Evolutionary conservation across 2,329 filamentous ascomycete species (phyloP).

Genomic region (Fusarium verticillioides): DNA sequence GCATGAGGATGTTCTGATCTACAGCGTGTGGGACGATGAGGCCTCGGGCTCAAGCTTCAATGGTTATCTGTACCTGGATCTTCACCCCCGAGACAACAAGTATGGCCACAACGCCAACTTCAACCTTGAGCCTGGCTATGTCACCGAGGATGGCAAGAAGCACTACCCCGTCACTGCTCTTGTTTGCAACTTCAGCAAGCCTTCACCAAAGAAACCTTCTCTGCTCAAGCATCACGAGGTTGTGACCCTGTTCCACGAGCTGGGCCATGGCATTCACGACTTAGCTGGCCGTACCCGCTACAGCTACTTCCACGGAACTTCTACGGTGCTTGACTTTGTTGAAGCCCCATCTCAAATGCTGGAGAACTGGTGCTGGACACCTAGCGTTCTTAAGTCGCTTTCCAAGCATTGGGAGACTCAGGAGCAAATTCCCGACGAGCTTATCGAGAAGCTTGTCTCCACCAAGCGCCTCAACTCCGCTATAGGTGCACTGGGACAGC

Average conservation of each 20-base stretch:
- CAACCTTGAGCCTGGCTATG: slow-evolving; percentile 78
- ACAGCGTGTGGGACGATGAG: slow-evolving; percentile 84
- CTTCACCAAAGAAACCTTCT: slow-evolving; percentile 78
- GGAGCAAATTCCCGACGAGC: slow-evolving; percentile 77
- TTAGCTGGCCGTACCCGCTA: slow-evolving; percentile 71
- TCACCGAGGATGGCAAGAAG: slow-evolving; percentile 73
- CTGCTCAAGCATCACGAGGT: slow-evolving; percentile 86
- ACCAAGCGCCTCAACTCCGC: slow-evolving; percentile 86
- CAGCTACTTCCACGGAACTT: slow-evolving; percentile 75
- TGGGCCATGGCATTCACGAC: slow-evolving; percentile 78
- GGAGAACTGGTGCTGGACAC: slow-evolving; percentile 81
- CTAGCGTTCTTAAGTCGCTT: slow-evolving; percentile 71
- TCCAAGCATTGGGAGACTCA: slow-evolving; percentile 79
- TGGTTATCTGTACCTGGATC: slow-evolving; percentile 84
- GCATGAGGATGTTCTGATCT: slow-evolving; percentile 86
- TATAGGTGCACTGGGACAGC: slow-evolving; percentile 79
- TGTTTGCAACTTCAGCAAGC: slow-evolving; percentile 88
- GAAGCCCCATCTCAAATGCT: slow-evolving; percentile 80
- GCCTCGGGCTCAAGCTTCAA: slow-evolving; percentile 77
- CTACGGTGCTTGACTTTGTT: slow-evolving; percentile 74
- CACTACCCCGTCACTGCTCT: slow-evolving; percentile 82
- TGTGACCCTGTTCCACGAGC: slow-evolving; percentile 83
- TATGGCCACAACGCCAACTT: slow-evolving; percentile 90
- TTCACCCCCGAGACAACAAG: slow-evolving; percentile 83
- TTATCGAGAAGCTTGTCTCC: slow-evolving; percentile 78